Conservation (phyloP, 1,284 basidiomycete species). For the Mycena citricolor region DNA sequence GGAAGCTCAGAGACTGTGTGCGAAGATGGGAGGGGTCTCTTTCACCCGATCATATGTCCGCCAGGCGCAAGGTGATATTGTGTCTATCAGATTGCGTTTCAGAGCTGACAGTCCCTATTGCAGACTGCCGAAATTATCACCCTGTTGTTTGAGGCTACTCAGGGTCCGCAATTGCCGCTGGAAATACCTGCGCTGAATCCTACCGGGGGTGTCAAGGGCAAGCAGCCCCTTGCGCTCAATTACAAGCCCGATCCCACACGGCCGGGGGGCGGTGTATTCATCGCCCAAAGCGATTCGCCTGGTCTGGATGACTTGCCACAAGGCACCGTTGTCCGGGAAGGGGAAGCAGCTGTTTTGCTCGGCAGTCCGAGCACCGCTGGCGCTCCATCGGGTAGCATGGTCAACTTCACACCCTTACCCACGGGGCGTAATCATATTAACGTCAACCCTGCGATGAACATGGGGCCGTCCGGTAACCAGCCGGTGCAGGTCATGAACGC, state of each 20-base stretch:
- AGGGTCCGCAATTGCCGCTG: constrained; percentile 60
- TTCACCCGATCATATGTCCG: constrained; percentile 86
- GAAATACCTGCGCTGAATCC: constrained; percentile 69
- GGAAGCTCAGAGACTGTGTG: constrained; percentile 80
- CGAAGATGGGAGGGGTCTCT: constrained; percentile 80
- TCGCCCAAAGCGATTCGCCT: constrained; percentile 59
- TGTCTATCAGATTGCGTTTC: no score
- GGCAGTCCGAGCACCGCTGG: constrained; percentile 1
- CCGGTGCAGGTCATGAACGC: constrained; percentile 72
- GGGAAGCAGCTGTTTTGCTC: no score
- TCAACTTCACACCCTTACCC: constrained; percentile 59
- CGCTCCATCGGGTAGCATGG: constrained; percentile 37
- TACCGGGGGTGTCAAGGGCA: constrained; percentile 66
- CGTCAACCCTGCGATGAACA: constrained; percentile 65
- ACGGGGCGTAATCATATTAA: constrained; percentile 41
- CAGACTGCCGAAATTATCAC: constrained; percentile 92
- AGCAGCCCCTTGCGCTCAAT: constrained; percentile 56
- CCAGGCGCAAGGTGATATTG: constrained; percentile 75
- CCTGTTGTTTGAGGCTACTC: constrained; percentile 88
- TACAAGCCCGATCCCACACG: constrained; percentile 74
- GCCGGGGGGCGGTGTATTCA: constrained; percentile 83
- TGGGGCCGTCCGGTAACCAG: constrained; percentile 30
- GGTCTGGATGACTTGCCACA: constrained; percentile 62
- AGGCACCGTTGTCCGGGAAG: constrained; percentile 57
- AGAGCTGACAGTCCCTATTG: constrained; percentile 17